These are phyloP conservation scores for Globisporangium emineosum DNA, from an alignment of 352 stramenopile species.

Conservation along the genomic window DNA sequence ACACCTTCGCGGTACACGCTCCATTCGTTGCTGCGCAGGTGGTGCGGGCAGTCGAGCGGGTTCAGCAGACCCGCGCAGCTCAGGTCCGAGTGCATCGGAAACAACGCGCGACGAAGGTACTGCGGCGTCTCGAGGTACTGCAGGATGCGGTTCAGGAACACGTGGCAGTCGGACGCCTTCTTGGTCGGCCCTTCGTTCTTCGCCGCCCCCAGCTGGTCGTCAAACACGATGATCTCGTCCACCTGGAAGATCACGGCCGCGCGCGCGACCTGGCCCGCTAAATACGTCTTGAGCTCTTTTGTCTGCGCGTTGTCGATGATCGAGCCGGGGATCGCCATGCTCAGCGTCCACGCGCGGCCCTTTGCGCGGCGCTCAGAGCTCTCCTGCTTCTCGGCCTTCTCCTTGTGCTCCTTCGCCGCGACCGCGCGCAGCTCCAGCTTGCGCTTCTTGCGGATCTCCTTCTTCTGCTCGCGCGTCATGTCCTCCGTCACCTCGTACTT, in stretches of 20 bases:
- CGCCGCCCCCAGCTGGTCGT: constrained; percentile 89
- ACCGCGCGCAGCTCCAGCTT: constrained; percentile 55
- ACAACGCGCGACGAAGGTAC: constrained; percentile 96
- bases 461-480: constrained; percentile 58
- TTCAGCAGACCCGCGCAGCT: constrained; percentile 96
- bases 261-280: constrained; percentile 95
- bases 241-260: constrained; percentile 97
- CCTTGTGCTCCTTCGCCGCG: constrained; percentile 28
- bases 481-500: constrained; percentile 26
- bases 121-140: constrained; percentile 99
- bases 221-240: constrained; percentile 98
- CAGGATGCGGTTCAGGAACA: constrained; percentile 88
- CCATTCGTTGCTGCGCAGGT: constrained; percentile 93
- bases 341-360: constrained; percentile 90
- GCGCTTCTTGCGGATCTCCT: constrained; percentile 67
- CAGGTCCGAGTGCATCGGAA: constrained; percentile 97
- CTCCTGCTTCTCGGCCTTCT: constrained; percentile 32
- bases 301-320: constrained; percentile 98
- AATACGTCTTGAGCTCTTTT: constrained; percentile 95
- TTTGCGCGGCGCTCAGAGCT: constrained; percentile 44
- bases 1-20: constrained; percentile 91
- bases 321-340: constrained; percentile 95
- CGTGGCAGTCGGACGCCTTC: constrained; percentile 72
- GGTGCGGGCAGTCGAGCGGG: constrained; percentile 96
- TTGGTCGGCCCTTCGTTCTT: constrained; percentile 49